Conservation (phyloP, 1,139 yeast species). For the Suhomyces guaymorum region DNA sequence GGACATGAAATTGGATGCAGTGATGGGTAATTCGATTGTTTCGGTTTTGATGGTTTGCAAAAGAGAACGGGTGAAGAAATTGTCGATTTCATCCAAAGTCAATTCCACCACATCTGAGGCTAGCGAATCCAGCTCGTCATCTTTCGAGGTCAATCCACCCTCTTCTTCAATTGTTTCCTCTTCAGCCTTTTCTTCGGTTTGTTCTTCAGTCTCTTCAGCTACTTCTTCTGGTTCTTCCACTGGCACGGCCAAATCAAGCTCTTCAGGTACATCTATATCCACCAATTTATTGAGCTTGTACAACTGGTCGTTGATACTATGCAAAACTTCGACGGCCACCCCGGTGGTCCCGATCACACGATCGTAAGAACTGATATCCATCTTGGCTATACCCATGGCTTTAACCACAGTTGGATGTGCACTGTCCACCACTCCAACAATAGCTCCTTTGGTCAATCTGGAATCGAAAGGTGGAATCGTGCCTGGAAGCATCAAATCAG, state of each 20-base stretch:
- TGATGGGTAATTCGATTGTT: slow-evolving; percentile 57
- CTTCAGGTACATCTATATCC: slow-evolving; percentile 44
- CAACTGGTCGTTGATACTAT: slow-evolving; percentile 56
- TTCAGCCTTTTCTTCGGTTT: slow-evolving; percentile 14
- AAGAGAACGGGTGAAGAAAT: slow-evolving; percentile 67
- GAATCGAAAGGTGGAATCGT: slow-evolving; percentile 74
- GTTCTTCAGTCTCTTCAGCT: slow-evolving; percentile 4
- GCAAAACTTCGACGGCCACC: slow-evolving; percentile 64
- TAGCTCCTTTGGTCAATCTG: slow-evolving; percentile 44
- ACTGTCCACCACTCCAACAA: slow-evolving; percentile 73
- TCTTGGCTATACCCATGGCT: slow-evolving; percentile 71
- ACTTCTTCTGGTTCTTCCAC: slow-evolving; percentile 11
- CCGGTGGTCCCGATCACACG: slow-evolving; percentile 59
- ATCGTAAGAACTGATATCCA: slow-evolving; percentile 49
- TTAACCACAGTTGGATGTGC: slow-evolving; percentile 62
- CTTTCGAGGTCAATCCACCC: not conserved
- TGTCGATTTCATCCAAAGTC: slow-evolving; percentile 73
- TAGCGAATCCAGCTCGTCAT: slow-evolving; percentile 18
- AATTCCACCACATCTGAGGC: slow-evolving; percentile 40
- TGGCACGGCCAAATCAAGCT: slow-evolving; percentile 21
- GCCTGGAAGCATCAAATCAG: slow-evolving; percentile 91
- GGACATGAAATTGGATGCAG: slow-evolving; percentile 75
- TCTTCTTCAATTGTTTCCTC: slow-evolving; percentile 1
- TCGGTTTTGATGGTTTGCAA: slow-evolving; percentile 67
- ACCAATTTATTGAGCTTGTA: slow-evolving; percentile 46